These are phyloP conservation scores for Talaromyces atroroseus DNA, from an alignment of 2,329 filamentous ascomycete genomes.

Conservation along the genomic window DNA sequence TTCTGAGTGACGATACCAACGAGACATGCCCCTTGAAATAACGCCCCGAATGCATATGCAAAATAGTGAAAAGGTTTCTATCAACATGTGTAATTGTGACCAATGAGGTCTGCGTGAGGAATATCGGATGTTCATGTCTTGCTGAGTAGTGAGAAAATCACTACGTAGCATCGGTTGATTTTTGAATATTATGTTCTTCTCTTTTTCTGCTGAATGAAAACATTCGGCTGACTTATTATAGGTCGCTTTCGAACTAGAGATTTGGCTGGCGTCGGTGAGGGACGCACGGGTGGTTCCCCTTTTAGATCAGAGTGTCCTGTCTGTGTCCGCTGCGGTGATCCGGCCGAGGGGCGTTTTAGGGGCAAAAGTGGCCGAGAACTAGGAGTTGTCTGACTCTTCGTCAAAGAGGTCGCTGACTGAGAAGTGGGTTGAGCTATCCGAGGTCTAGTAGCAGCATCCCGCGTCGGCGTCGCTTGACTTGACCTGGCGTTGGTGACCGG, in stretches of 20 bases:
- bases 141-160: too few relatives aligned
- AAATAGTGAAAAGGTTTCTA: not conserved
- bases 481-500: not conserved
- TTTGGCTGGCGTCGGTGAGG: not conserved
- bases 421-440: not conserved
- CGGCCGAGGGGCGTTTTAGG: not conserved
- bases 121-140: too few relatives aligned
- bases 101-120: not conserved
- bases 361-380: slow-evolving; percentile 2
- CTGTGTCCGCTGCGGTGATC: not conserved
- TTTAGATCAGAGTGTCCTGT: not conserved
- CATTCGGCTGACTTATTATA: slow-evolving; percentile 17
- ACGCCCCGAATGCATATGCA: slow-evolving; percentile 1
- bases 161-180: too few relatives aligned
- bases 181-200: slow-evolving; percentile 6
- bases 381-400: not conserved
- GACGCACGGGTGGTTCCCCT: not conserved
- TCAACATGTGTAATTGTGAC: not conserved
- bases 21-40: not conserved
- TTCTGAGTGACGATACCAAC: not conserved
- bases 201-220: slow-evolving; percentile 20
- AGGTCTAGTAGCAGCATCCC: not conserved
- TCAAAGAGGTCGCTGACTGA: not conserved
- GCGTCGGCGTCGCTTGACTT: not conserved
- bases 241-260: slow-evolving; percentile 3